Base-by-base conservation (phyloP, 352 stramenopile genomes). In the Globisporangium nodosum region DNA sequence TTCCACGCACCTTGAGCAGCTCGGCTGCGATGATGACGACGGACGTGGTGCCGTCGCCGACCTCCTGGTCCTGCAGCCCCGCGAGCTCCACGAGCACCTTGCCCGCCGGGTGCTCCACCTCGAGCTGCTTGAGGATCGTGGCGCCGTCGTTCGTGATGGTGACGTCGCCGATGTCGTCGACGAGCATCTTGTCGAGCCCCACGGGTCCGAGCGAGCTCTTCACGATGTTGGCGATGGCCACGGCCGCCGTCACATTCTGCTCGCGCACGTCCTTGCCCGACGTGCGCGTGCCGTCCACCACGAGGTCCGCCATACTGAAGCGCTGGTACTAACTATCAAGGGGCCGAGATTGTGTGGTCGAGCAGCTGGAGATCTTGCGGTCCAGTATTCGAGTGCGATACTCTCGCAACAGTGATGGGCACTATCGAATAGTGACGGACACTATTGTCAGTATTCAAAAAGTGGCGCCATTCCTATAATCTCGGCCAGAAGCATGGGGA, bases 141-240 rank as follows among this genome's bases (percentile, higher is more conserved):
- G 97, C 97, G 52, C 97, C 97, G 68, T 99, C 97, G 79, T 99
- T 99, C 18, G 97, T 99, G 72, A 99, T 99, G 18, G 97, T 99
- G 53, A 99, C 97, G 78, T 99, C 97, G 58, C 97, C 97, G 65
- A 99, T 98, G 74, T 97, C 87, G 71, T 97, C 88, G 51, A 97
- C 97, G 18, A 99, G 87, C 94, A 98, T 98, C 86, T 99, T 99
- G 80, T 99, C 97, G 35, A 99, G 90, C 27, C 97, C 97, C 20
- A 99, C 96, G 30, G 98, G 98, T 12, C 98, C 98, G 31, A 99
- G 85, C 50, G 92, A 98, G 54, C 88, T 97, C 83, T 99, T 99
- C 63, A 99, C 97, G 74, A 99, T 99, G 83, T 99, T 99, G 52
- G 98, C 97, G 53, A 99, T 98, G 39, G 97, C 97, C 66, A 99